These are phyloP conservation scores for Nakazawaea wyomingensis DNA, from an alignment of 805 yeast species.

Conservation along the genomic window DNA sequence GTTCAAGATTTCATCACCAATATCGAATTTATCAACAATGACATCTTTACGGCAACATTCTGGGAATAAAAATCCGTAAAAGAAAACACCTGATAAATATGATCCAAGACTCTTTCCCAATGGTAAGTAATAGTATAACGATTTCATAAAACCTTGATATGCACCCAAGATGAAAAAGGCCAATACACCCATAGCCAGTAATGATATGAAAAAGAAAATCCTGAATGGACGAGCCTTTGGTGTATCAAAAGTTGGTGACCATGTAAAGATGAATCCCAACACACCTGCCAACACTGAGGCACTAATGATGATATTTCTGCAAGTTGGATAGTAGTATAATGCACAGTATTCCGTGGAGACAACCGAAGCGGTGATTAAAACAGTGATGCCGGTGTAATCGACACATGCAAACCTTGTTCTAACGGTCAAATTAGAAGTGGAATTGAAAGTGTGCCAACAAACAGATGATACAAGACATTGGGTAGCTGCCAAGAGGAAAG, in stretches of 20 bases:
- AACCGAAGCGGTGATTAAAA: slow-evolving; percentile 84
- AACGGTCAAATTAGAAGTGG: slow-evolving; percentile 57
- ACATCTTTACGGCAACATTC: slow-evolving; percentile 82
- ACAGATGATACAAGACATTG: slow-evolving; percentile 76
- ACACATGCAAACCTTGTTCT: slow-evolving; percentile 84
- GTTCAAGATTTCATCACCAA: slow-evolving; percentile 28
- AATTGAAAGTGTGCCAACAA: slow-evolving; percentile 88
- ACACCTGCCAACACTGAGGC: slow-evolving; percentile 64
- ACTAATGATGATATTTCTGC: slow-evolving; percentile 45
- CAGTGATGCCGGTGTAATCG: slow-evolving; percentile 92
- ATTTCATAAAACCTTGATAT: slow-evolving; percentile 48
- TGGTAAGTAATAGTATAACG: slow-evolving; percentile 59
- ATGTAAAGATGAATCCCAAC: slow-evolving; percentile 72
- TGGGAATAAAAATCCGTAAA: slow-evolving; percentile 84
- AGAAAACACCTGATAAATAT: slow-evolving; percentile 78
- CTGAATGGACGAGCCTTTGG: slow-evolving; percentile 81
- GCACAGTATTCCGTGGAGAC: slow-evolving; percentile 81
- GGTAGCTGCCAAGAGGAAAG: slow-evolving; percentile 67
- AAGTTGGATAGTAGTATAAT: slow-evolving; percentile 51
- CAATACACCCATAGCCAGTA: slow-evolving; percentile 70
- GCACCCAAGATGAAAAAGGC: slow-evolving; percentile 54
- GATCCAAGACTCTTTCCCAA: slow-evolving; percentile 65
- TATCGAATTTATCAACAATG: slow-evolving; percentile 38
- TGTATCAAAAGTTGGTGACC: slow-evolving; percentile 89
- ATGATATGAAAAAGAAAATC: slow-evolving; percentile 71